Base-by-base conservation (phyloP, 1,284 basidiomycete species). In the Heterobasidion parviporum region DNA sequence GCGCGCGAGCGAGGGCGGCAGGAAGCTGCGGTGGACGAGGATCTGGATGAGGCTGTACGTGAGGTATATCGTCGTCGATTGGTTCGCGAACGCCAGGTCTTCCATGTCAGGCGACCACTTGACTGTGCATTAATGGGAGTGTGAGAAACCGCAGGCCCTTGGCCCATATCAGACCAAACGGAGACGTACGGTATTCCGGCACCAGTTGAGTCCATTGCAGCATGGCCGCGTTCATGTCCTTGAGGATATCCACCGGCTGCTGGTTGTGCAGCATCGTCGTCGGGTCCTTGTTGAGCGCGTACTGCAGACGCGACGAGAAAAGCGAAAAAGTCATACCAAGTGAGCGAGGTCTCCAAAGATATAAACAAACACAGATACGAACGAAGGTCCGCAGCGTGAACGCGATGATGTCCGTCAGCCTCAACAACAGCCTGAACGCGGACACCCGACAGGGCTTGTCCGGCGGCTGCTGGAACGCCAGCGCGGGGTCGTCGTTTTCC, bases 11-110 rank as follows among this genome's bases (percentile, higher is more conserved):
- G 58, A 58, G 8, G 74, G 72, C 1, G 79, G 77, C 38, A 91
- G 83, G 68, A 92, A 92, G 0, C 87, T 85, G 10, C 89, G 80
- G 66, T 92, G 86, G 52, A 92, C 79, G 58, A 89, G 74, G 64
- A 92, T 89, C 62, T 80, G 80, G 14, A 78, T 72, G 52, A 86
- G 71, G 68, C 92, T 83, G 67, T 91, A 93, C 5, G 81, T 78
- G 16, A 80, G 75, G 62, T 84, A 83, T 10, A 94, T 70, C 5
- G 79, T 76, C 2, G 87, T 80, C 2, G 88, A 83, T 68, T 90
- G 89, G 53, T 78, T 79, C 41, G 86, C 81, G 59, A 86, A 80
- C 1, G 73, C 61, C 0, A 68, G 66, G 60, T 83, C 71, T 59
- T 81, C 74, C 44, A 80, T 77, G 45, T 78, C 72, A n/a, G 80